Conservation (phyloP, 331 rosid species). For the Prunus yedoensis region DNA sequence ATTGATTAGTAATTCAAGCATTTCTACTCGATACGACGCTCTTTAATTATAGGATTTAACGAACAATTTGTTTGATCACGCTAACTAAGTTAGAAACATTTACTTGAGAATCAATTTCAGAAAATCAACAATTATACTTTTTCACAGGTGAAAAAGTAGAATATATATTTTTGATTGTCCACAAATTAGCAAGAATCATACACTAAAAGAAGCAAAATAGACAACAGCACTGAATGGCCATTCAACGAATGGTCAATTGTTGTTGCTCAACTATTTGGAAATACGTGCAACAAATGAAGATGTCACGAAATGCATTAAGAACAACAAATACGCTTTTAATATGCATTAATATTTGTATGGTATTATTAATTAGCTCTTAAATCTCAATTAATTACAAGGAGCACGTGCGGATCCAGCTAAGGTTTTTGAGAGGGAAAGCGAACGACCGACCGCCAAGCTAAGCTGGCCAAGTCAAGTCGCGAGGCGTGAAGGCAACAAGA, state of each 20-base stretch:
- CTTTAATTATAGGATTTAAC: too few relatives aligned
- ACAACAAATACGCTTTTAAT: too few relatives aligned
- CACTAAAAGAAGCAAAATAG: too few relatives aligned
- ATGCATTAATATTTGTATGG: background rate
- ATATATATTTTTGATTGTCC: too few relatives aligned
- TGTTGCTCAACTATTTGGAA: background rate
- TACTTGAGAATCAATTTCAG: too few relatives aligned
- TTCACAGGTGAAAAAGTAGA: too few relatives aligned
- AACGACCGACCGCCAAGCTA: conserved; percentile 9
- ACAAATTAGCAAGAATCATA: too few relatives aligned
- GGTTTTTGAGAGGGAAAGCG: background rate
- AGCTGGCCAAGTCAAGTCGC: conserved; percentile 8
- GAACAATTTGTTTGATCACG: fast-evolving
- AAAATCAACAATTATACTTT: too few relatives aligned
- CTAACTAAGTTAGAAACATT: too few relatives aligned
- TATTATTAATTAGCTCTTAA: background rate
- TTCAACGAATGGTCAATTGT: background rate
- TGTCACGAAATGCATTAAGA: background rate
- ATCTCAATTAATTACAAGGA: background rate
- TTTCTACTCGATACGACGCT: too few relatives aligned
- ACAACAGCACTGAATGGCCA: too few relatives aligned
- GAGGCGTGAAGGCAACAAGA: conserved; percentile 6
- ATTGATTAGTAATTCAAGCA: too few relatives aligned
- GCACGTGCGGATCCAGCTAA: conserved; percentile 34
- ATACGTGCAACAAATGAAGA: background rate